Conservation (phyloP, 2,329 filamentous ascomycete genomes). For the Diatrype stigma region DNA sequence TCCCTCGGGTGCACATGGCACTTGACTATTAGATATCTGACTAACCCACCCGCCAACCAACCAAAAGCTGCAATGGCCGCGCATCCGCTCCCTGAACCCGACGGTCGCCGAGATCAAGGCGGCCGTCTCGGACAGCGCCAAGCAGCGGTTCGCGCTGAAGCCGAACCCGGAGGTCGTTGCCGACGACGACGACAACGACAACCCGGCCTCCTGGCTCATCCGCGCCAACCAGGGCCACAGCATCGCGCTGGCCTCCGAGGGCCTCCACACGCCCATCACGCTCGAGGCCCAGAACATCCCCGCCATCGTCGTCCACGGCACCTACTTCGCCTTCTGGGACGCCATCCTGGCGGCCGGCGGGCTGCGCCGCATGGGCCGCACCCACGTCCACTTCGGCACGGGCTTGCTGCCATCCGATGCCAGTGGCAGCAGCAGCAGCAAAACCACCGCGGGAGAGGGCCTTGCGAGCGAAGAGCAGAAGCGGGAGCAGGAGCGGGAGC, state of each 20-base stretch:
- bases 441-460: no score
- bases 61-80: constrained; percentile 47
- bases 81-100: constrained; percentile 65
- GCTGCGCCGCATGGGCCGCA: constrained; percentile 74
- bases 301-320: constrained; percentile 74
- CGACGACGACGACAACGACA: constrained; percentile 27
- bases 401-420: constrained; percentile 61
- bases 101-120: constrained; percentile 69
- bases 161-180: constrained; percentile 34
- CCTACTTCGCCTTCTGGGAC: constrained; percentile 76
- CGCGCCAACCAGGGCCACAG: constrained; percentile 95
- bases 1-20: constrained; percentile 1
- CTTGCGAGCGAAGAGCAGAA: no score
- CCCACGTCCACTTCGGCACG: constrained; percentile 85
- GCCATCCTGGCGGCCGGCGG: constrained; percentile 73
- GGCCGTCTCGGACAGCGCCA: constrained; percentile 73
- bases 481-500: no score
- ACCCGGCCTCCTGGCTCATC: constrained; percentile 73
- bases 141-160: constrained; percentile 84
- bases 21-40: background rate
- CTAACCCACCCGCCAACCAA: background rate
- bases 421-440: no score
- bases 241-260: constrained; percentile 68
- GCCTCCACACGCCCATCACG: constrained; percentile 66
- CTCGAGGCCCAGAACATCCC: constrained; percentile 57